Percentiles rank a stretch among this genome's conserved stretches.
Conservation (phyloP, 1,139 yeast genomes). For the Diutina pseudorugosa region DNA sequence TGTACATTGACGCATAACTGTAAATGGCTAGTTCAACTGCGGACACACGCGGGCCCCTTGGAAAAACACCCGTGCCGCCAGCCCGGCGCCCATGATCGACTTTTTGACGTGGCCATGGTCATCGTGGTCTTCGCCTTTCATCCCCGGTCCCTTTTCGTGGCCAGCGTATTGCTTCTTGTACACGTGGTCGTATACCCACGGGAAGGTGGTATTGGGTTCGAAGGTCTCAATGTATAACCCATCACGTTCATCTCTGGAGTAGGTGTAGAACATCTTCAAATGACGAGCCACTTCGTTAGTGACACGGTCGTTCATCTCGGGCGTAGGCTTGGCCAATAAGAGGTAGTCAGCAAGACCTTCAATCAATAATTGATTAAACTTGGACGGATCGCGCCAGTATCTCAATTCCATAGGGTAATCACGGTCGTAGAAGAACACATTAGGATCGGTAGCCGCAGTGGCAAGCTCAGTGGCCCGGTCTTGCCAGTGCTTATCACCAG, state of each 20-base stretch:
- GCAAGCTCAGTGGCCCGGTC: conserved; percentile 49
- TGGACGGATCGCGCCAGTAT: conserved; percentile 55
- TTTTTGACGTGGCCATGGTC: conserved; percentile 18
- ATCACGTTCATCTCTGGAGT: conserved; percentile 44
- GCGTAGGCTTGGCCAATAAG: conserved; percentile 32
- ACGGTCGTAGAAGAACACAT: conserved; percentile 50
- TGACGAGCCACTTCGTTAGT: conserved; percentile 37
- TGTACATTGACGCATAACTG: no score
- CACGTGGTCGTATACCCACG: conserved; percentile 32
- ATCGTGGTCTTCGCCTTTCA: conserved; percentile 29
- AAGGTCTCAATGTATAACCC: conserved; percentile 52
- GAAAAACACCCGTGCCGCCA: conserved; percentile 60
- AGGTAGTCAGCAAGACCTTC: conserved; percentile 64
- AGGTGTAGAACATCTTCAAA: conserved; percentile 42
- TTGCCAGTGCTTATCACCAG: conserved; percentile 44
- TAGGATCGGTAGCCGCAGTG: conserved; percentile 43
- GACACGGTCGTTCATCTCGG: conserved; percentile 22
- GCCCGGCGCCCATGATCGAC: conserved; percentile 51
- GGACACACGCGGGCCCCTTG: conserved; percentile 52
- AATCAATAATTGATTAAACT: conserved; percentile 50
- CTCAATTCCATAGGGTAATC: conserved; percentile 47
- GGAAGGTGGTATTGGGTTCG: conserved; percentile 46
- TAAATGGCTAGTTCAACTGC: conserved; percentile 13
- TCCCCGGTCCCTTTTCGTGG: conserved; percentile 33
- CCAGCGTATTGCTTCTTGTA: conserved; percentile 48